phyloP scores from a whole-genome alignment of 148 eudicot species.

The Rhododendron henanense region DNA sequence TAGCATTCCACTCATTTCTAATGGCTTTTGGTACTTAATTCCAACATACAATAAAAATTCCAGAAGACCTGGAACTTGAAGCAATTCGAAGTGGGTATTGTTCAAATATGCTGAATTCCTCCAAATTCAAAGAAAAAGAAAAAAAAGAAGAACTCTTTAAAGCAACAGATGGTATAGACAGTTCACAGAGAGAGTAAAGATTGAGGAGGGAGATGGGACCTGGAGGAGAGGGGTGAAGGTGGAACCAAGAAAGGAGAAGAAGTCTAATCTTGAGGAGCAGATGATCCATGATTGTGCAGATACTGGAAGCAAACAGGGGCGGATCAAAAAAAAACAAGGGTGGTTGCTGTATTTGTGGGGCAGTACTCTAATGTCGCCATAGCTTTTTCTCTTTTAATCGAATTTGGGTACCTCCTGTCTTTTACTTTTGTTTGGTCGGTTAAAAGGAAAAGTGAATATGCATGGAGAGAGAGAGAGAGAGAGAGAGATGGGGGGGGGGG shows the following conservation, averaged over 20 bases:
- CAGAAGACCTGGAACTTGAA: not conserved
- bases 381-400: not conserved
- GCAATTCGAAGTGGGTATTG: not conserved
- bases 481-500: not conserved
- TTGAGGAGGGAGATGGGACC: not conserved
- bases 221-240: conserved; percentile 14
- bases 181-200: not conserved
- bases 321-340: no score
- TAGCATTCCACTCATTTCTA: not conserved
- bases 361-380: not conserved
- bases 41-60: not conserved
- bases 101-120: not conserved
- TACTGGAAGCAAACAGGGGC: not conserved
- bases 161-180: not conserved
- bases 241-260: conserved; percentile 17
- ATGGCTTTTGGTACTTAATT: not conserved
- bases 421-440: not conserved
- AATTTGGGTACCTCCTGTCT: not conserved
- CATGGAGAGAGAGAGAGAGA: not conserved
- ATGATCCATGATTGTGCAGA: conserved; percentile 3
- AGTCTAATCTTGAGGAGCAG: conserved; percentile 12
- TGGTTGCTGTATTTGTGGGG: not conserved
- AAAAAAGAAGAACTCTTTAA: not conserved
- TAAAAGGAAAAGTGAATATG: not conserved
- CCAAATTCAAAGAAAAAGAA: not conserved